Evolutionary conservation across 495 filamentous ascomycete species (phyloP).

Genomic region (Penicillium pancosmium): DNA sequence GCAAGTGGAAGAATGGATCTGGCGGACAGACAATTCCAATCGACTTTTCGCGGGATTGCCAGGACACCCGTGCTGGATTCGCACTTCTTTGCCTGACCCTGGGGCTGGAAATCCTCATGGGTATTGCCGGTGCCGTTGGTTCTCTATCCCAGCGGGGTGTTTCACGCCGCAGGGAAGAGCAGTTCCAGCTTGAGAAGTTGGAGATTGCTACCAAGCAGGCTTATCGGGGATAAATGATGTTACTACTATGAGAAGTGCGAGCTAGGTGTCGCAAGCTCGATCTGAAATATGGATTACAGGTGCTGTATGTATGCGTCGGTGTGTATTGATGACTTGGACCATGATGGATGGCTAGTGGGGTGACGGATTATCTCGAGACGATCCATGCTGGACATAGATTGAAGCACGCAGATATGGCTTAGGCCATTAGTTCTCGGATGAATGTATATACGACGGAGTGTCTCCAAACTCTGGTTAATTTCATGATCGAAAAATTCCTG

Average conservation of each 20-base stretch:
- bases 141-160: slow-evolving; percentile 45
- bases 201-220: slow-evolving; percentile 34
- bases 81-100: slow-evolving; percentile 45
- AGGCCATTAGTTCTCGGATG: background rate
- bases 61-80: slow-evolving; percentile 42
- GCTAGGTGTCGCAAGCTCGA: too few relatives aligned
- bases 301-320: background rate
- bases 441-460: slow-evolving; percentile 1
- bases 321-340: background rate
- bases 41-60: slow-evolving; percentile 49
- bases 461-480: background rate
- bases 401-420: background rate
- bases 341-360: background rate
- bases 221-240: slow-evolving; percentile 12
- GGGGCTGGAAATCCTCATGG: slow-evolving; percentile 48
- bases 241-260: background rate
- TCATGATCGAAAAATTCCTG: background rate
- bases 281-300: background rate
- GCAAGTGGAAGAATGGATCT: slow-evolving; percentile 44
- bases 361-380: background rate
- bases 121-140: slow-evolving; percentile 40
- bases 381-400: slow-evolving; percentile 11
- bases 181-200: slow-evolving; percentile 34
- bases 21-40: slow-evolving; percentile 23
- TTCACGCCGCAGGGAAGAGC: slow-evolving; percentile 33